Base-by-base conservation (phyloP, 108 stramenopile species). In the Cylindrotheca closterium region DNA sequence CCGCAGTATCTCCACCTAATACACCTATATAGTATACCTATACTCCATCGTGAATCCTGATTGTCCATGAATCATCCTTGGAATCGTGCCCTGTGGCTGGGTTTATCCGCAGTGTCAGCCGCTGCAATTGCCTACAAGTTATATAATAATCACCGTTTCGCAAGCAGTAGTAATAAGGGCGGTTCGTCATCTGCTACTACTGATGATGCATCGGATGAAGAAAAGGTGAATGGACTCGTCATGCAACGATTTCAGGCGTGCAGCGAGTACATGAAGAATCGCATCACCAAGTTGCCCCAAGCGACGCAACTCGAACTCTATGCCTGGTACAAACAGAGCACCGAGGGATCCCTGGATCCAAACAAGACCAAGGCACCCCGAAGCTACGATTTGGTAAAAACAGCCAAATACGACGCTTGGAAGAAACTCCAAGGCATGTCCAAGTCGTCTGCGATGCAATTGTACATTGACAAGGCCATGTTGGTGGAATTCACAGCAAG, bases 291-390 rank as follows among this genome's bases (percentile, higher is more conserved):
- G 7, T 27, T 74, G 24, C 60, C 73, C 28, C 69, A 77, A 12
- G 48, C 25, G 3, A 86, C 93, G 54, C 83, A 90, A 65, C 71
- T 97, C 2, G 77, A 88, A 64, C 63, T 95, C 5, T 97, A 97
- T 69, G 87, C 79, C 1, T 59, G 95, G 42, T 97, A 91, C 79
- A 97, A 97, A 46, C 96, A 97, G 69, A 86, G 87, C 17, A 79
- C 75, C 10, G 58, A 69, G 51, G 96, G 96, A 42, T 87, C 94
- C 71, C 67, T 68, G 37, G 60, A 63, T 52, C 65, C 67, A 12
- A 54, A 51, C 27, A 52, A 31, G 8, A 32, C 63, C 4, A 27
- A 55, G 19, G 45, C 68, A 27, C 75, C 73, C 5, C 30, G 67
- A 33, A 66, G 78, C 26, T 67, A 81, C 23, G 78, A 87, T 51